A percentile compares a stretch with the other conserved stretches of the same genome.
phyloP scores from a whole-genome alignment of 2,329 filamentous ascomycete species.

The Aureobasidium melanogenum region DNA sequence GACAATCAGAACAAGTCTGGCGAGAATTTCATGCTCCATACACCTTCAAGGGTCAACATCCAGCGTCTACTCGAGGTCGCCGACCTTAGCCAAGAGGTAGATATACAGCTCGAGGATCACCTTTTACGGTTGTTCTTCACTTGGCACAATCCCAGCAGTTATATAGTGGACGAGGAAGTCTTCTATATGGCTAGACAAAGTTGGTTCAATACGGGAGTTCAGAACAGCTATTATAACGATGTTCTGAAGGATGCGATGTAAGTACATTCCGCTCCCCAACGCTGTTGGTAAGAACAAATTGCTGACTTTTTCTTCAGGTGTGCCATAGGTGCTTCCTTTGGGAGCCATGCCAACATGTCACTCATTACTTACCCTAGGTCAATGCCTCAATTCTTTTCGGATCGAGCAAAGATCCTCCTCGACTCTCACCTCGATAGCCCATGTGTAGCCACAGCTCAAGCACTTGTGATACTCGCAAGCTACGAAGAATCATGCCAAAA shows the following conservation, averaged over 20 bases:
- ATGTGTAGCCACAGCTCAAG: constrained; percentile 40
- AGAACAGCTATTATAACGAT: constrained; percentile 16
- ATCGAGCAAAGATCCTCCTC: constrained; percentile 36
- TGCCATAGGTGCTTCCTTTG: constrained; percentile 28
- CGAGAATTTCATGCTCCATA: constrained; percentile 26
- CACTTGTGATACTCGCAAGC: constrained; percentile 36
- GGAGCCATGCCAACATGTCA: constrained; percentile 27
- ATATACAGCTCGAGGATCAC: constrained; percentile 34
- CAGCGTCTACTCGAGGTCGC: constrained; percentile 29
- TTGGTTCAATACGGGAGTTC: constrained; percentile 8
- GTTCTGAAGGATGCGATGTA: constrained; percentile 18
- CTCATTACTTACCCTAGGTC: constrained; percentile 30
- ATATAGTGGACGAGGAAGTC: constrained; percentile 35
- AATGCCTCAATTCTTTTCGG: constrained; percentile 33
- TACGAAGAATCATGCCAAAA: constrained; percentile 37
- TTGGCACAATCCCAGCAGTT: constrained; percentile 40
- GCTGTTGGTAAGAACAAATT: not conserved
- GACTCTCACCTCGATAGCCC: constrained; percentile 41
- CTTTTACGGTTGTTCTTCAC: constrained; percentile 39
- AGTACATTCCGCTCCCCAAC: not conserved
- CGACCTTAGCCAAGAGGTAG: constrained; percentile 33
- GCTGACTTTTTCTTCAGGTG: constrained; percentile 17
- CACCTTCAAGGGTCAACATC: constrained; percentile 31
- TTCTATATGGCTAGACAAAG: constrained; percentile 16
- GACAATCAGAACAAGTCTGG: constrained; percentile 21